Conservation (phyloP, 2,329 filamentous ascomycete species). For the Chrysosporium keratinophilum region DNA sequence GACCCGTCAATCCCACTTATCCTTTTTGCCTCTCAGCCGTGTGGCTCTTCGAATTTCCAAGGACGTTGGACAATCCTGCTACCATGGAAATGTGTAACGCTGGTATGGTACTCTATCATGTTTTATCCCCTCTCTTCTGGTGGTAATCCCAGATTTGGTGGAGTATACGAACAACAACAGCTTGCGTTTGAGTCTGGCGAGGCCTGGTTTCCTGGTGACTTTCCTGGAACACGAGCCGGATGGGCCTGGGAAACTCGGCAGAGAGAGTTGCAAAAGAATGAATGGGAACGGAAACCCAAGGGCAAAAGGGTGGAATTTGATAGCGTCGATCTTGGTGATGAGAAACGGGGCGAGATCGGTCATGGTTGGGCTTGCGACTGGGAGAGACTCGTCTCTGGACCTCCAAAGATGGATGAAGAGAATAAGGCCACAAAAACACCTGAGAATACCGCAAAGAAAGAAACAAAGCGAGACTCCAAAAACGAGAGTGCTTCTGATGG, state of each 20-base stretch:
- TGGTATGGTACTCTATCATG: constrained; percentile 78
- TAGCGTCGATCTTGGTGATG: constrained; percentile 61
- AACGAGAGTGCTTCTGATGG: background rate
- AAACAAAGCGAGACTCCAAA: background rate
- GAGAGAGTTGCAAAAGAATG: constrained; percentile 46
- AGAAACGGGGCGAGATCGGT: constrained; percentile 71
- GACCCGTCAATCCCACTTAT: constrained; percentile 73
- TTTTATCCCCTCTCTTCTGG: constrained; percentile 71
- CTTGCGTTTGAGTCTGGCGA: constrained; percentile 66
- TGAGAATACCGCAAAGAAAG: background rate
- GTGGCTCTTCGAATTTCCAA: constrained; percentile 39
- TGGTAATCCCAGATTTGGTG: constrained; percentile 71
- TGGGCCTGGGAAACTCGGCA: constrained; percentile 65
- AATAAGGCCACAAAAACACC: background rate
- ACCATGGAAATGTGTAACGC: constrained; percentile 79
- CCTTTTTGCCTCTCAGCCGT: constrained; percentile 51
- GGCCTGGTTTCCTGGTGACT: constrained; percentile 82
- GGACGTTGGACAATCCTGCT: constrained; percentile 74
- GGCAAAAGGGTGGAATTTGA: constrained; percentile 69
- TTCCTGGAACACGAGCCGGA: constrained; percentile 67
- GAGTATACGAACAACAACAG: constrained; percentile 68
- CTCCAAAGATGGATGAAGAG: constrained; percentile 9
- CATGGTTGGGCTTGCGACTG: constrained; percentile 76
- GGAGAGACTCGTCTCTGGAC: constrained; percentile 51
- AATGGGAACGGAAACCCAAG: constrained; percentile 70